A percentile compares a stretch with the other conserved stretches of the same genome.
phyloP scores from a whole-genome alignment of 23 red algal species.

The Agarophyton chilense region DNA sequence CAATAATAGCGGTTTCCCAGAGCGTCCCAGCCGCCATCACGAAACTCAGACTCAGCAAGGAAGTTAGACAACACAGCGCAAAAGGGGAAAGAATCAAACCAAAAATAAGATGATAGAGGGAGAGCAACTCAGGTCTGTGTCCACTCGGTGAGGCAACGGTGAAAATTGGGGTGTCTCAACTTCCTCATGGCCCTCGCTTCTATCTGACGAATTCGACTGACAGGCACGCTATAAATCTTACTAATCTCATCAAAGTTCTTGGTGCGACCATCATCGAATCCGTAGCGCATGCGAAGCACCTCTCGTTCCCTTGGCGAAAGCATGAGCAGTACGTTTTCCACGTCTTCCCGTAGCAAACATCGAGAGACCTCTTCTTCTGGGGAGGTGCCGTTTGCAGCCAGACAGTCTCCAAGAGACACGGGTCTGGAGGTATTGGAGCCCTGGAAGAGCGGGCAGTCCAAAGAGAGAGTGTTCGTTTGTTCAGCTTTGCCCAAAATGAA shows the following conservation, averaged over 20 bases:
- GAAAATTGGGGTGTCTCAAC: conserved; percentile 78
- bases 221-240: conserved; percentile 77
- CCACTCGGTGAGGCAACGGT: conserved; percentile 63
- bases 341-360: conserved; percentile 62
- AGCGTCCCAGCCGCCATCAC: not conserved
- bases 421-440: not conserved
- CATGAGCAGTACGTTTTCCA: conserved; percentile 85
- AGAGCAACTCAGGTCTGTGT: not conserved
- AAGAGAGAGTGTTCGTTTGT: conserved; percentile 74
- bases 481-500: conserved; percentile 69
- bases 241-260: conserved; percentile 94
- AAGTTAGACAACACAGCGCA: not conserved
- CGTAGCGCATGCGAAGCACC: conserved; percentile 92
- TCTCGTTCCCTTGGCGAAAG: conserved; percentile 85
- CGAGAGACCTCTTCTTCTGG: conserved; percentile 80
- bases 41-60: not conserved
- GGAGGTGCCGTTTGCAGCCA: conserved; percentile 19
- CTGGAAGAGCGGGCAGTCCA: conserved; percentile 68
- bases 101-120: not conserved
- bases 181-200: conserved; percentile 86
- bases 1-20: not conserved
- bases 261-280: conserved; percentile 84
- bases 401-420: conserved; percentile 73
- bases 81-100: not conserved
- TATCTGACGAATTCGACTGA: conserved; percentile 92